These are phyloP conservation scores for Aureobasidium leucospermi DNA, from an alignment of 2,329 filamentous ascomycete genomes.

Conservation along the genomic window DNA sequence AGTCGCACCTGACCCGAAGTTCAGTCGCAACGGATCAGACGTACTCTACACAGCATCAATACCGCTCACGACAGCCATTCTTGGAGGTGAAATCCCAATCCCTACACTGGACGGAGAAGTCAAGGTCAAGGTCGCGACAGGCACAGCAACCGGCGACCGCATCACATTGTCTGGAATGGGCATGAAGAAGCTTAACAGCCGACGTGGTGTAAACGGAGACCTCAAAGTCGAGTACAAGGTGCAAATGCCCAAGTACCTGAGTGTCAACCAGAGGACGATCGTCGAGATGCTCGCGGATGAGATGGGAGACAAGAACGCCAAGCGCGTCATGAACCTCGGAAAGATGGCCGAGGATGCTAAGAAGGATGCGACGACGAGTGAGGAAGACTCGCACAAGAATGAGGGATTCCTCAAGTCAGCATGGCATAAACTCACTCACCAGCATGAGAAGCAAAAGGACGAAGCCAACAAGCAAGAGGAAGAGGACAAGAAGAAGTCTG, in stretches of 20 bases:
- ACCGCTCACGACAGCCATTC: conserved; percentile 82
- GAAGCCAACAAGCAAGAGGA: conserved; percentile 30
- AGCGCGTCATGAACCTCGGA: conserved; percentile 79
- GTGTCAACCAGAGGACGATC: conserved; percentile 82
- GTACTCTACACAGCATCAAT: conserved; percentile 88
- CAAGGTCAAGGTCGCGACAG: conserved; percentile 83
- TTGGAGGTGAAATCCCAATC: conserved; percentile 83
- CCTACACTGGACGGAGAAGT: conserved; percentile 88
- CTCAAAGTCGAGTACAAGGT: conserved; percentile 92
- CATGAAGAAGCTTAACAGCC: conserved; percentile 73
- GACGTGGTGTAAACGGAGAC: conserved; percentile 66
- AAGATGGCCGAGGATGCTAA: conserved; percentile 35
- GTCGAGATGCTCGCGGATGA: conserved; percentile 95
- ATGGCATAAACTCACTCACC: conserved; percentile 87
- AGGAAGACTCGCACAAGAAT: conserved; percentile 55
- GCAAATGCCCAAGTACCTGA: conserved; percentile 89
- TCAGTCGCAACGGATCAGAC: conserved; percentile 79
- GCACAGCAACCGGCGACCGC: conserved; percentile 86
- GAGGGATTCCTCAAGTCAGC: conserved; percentile 89
- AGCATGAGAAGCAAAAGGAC: conserved; percentile 37
- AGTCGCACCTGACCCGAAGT: conserved; percentile 83
- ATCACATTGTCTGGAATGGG: conserved; percentile 85
- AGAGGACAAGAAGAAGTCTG: conserved; percentile 1
- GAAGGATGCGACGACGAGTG: conserved; percentile 9
- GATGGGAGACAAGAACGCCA: conserved; percentile 86